A percentile compares a stretch with the other conserved stretches of the same genome.
These are phyloP conservation scores for Cicer chorassanicum DNA, from an alignment of 306 rosid genomes.

Conservation along the genomic window DNA sequence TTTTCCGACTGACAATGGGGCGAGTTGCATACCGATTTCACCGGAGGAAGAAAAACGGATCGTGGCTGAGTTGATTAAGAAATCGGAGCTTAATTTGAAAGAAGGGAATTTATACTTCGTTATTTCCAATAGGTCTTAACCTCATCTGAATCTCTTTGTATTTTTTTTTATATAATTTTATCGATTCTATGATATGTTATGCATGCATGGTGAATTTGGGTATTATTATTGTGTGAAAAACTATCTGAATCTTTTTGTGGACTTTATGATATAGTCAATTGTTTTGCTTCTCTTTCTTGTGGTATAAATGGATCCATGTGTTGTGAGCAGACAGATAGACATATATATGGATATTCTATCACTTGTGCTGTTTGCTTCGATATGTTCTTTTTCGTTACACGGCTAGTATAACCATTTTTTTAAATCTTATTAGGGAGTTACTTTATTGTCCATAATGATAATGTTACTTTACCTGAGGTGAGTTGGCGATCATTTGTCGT, in stretches of 20 bases:
- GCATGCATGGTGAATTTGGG: conserved; percentile 28
- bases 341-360: background rate
- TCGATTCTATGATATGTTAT: background rate
- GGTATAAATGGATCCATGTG: conserved; percentile 38
- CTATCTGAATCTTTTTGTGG: conserved; percentile 20
- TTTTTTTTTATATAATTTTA: background rate
- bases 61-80: conserved; percentile 61
- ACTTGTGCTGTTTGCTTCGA: conserved; percentile 29
- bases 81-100: conserved; percentile 81
- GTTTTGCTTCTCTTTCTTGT: conserved; percentile 16
- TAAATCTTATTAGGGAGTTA: background rate
- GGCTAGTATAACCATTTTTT: conserved; percentile 2
- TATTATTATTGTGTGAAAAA: conserved; percentile 16
- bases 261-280: background rate
- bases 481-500: conserved; percentile 2
- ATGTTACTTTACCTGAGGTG: background rate
- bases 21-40: conserved; percentile 67
- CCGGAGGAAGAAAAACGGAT: conserved; percentile 87
- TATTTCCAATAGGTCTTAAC: conserved; percentile 68
- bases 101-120: conserved; percentile 80
- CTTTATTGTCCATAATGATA: background rate
- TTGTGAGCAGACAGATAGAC: conserved; percentile 23
- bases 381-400: background rate
- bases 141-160: background rate
- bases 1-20: conserved; percentile 69